Evolutionary conservation across 306 rosid species (phyloP), one percentile per base, ranked within the genome.

Genomic region (Cucurbita argyrosperma): DNA sequence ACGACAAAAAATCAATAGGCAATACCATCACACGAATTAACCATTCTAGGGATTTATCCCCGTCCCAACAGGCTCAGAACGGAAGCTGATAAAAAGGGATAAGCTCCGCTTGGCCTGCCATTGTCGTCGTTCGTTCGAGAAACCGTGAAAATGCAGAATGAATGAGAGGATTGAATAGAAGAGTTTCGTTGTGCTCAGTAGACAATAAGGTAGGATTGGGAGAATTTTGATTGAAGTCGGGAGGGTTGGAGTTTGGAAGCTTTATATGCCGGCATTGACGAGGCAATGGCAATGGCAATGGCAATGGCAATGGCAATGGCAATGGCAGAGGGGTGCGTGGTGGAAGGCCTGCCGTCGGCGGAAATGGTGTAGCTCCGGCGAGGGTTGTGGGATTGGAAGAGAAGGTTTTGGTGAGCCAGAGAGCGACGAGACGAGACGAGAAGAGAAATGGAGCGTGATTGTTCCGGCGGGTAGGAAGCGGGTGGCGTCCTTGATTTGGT

Each of bases 381-480:
- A 63, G 70, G 45, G 70, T 11, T 40, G 30, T 5, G 70, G 13
- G 49, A 42, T 9, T 64, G 70, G 70, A n/a, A 40, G 51, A 13
- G 42, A 60, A 60, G 66, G 66, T 30, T 60, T 60, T 60, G 43
- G 66, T 9, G 26, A 18, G 35, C 35, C 3, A 26, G 65, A 6
- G n/a, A 12, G 4, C 10, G 4, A 11, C 35, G 35, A 30, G 35
- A 30, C 35, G 40, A 26, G 40, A 26, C 2, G 5, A 18, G 30
- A 53, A 59, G 43, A 64, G 71, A 42, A 62, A 8, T 3, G 65
- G 13, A 37, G 42, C n/a, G 5, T 18, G 19, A 63, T 39, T 40
- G 70, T 40, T 64, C 71, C 71, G 71, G 71, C 71, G 52, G 71
- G 71, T 40, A 64, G 35, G 52, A n/a, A 42, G 70, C 70, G 70